These are phyloP conservation scores for Cyclanthera cordifolia DNA, from an alignment of 306 rosid genomes.

Conservation along the genomic window DNA sequence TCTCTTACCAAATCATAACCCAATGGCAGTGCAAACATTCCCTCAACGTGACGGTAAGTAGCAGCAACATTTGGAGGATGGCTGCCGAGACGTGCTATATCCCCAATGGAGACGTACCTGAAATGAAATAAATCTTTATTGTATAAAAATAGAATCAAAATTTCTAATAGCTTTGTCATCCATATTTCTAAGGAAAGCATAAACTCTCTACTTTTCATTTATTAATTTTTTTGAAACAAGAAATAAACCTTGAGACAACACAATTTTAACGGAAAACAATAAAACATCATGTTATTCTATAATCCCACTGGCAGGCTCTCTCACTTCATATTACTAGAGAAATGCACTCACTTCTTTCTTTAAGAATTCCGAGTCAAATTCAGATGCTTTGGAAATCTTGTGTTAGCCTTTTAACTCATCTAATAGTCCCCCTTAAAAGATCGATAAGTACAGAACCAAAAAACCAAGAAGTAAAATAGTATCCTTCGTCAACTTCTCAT, in stretches of 20 bases:
- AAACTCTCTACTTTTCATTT: background rate
- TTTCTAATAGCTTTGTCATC: background rate
- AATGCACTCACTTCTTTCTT: no score
- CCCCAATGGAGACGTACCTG: conserved; percentile 73
- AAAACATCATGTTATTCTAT: no score
- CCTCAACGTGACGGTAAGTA: conserved; percentile 61
- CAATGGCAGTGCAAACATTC: conserved; percentile 51
- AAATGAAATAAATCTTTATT: conserved; percentile 7
- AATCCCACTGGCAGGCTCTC: no score
- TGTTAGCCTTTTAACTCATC: no score
- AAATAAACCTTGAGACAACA: background rate
- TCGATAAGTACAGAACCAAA: no score
- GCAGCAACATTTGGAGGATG: conserved; percentile 97
- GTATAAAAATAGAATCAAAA: conserved; percentile 1
- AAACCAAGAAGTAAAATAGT: no score
- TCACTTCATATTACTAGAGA: no score
- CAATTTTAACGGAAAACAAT: background rate
- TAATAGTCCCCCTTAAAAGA: no score
- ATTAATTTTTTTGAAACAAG: background rate
- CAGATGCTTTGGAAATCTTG: no score
- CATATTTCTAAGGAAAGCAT: background rate
- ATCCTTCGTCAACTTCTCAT: no score
- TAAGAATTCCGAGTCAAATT: no score
- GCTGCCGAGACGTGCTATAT: conserved; percentile 73
- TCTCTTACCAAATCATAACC: conserved; percentile 91